These are phyloP conservation scores for Coleophoma eucalyptorum DNA, from an alignment of 2,329 filamentous ascomycete genomes.

Conservation along the genomic window DNA sequence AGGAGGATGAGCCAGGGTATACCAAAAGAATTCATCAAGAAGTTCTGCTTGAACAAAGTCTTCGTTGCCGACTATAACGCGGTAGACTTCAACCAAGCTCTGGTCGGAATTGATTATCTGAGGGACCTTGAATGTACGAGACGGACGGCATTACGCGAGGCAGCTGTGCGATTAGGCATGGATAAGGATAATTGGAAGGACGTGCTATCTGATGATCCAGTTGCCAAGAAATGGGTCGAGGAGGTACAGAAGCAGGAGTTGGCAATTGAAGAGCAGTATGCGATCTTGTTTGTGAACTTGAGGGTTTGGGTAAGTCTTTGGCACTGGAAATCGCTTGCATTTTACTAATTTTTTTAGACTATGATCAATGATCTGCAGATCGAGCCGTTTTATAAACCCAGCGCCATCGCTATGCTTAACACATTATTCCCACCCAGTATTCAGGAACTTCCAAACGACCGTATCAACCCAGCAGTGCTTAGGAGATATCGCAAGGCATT, in stretches of 20 bases:
- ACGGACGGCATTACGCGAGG: constrained; percentile 12
- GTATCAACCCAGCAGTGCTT: constrained; percentile 11
- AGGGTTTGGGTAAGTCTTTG: constrained; percentile 22
- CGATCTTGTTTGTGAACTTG: constrained; percentile 17
- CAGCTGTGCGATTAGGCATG: constrained; percentile 16
- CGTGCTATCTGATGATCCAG: constrained; percentile 11
- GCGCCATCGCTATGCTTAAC: constrained; percentile 24
- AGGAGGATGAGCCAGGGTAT: constrained; percentile 7
- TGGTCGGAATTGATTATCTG: constrained; percentile 22
- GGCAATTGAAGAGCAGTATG: constrained; percentile 15
- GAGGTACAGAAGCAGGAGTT: constrained; percentile 15
- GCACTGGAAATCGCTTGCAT: background rate
- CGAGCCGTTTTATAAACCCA: constrained; percentile 14
- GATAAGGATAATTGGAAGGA: constrained; percentile 17
- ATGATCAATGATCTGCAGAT: constrained; percentile 19
- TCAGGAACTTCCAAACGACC: constrained; percentile 16
- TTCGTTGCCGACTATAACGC: constrained; percentile 14
- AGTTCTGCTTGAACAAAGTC: constrained; percentile 13
- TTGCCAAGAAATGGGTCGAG: constrained; percentile 18
- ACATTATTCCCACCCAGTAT: constrained; percentile 23
- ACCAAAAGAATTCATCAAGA: constrained; percentile 10
- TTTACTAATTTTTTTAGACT: constrained; percentile 12
- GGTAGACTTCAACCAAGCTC: constrained; percentile 15
- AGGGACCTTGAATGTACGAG: constrained; percentile 20
- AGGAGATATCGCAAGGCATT: constrained; percentile 17